Percentiles rank a stretch among this genome's conserved stretches.
Conservation (phyloP, 495 filamentous ascomycete genomes). For the Penicillium cosmopolitanum region DNA sequence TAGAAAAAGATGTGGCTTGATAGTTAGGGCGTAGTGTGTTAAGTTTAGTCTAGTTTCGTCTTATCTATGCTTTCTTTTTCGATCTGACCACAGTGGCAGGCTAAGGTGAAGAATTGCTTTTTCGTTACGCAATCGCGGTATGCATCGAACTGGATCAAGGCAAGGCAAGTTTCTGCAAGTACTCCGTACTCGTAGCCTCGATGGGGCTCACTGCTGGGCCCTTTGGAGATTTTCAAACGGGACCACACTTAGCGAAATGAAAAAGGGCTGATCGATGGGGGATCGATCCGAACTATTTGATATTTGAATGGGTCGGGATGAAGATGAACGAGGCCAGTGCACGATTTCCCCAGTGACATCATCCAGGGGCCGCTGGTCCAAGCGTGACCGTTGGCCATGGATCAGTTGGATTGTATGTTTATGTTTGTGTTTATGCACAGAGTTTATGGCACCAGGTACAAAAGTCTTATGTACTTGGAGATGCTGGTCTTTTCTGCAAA, state of each 20-base stretch:
- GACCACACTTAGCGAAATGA: conserved; percentile 18
- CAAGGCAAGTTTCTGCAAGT: background rate
- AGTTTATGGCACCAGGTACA: no score
- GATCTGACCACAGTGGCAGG: background rate
- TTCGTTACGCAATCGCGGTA: conserved; percentile 2
- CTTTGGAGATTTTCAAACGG: background rate
- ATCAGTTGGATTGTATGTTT: background rate
- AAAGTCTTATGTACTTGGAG: background rate
- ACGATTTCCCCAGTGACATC: conserved; percentile 37
- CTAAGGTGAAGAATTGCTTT: background rate
- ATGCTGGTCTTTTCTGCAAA: background rate
- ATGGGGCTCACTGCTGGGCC: no score
- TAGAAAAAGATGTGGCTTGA: conserved; percentile 8
- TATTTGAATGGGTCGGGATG: conserved; percentile 17
- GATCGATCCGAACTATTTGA: conserved; percentile 22
- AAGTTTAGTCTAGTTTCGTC: no score
- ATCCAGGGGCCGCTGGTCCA: conserved; percentile 26
- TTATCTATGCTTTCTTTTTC: no score
- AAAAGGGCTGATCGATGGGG: conserved; percentile 10
- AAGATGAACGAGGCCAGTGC: conserved; percentile 28
- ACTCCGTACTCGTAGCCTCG: background rate
- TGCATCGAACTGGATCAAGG: background rate
- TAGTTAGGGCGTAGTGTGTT: background rate
- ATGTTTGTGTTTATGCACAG: background rate
- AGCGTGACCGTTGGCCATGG: conserved; percentile 20